Percentiles rank a stretch among this genome's conserved stretches.
phyloP scores from a whole-genome alignment of 148 eudicot genomes.

The Salicornia ramosissima region DNA sequence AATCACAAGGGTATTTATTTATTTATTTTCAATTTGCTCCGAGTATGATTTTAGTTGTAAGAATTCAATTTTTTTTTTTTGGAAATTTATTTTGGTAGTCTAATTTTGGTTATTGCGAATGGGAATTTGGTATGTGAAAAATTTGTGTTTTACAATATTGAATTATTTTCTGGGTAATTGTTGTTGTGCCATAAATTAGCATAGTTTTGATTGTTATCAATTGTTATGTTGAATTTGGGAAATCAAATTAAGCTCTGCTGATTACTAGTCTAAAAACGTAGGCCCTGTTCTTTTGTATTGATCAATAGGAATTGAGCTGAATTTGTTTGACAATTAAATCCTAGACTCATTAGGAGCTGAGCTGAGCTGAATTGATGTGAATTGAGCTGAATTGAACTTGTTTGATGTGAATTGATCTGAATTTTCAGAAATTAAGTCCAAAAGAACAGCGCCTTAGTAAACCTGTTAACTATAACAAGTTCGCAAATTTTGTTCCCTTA shows the following conservation, averaged over 20 bases:
- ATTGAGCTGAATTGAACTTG: too few relatives aligned
- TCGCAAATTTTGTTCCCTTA: not conserved
- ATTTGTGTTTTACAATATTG: too few relatives aligned
- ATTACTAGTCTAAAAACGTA: too few relatives aligned
- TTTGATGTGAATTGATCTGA: too few relatives aligned
- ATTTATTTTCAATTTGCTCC: not conserved
- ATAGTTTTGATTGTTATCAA: not conserved
- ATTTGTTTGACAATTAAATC: too few relatives aligned
- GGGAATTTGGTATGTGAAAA: not conserved
- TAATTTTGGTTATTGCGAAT: not conserved
- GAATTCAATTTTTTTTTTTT: not conserved
- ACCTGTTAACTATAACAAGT: not conserved
- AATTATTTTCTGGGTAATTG: not conserved
- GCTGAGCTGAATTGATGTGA: too few relatives aligned
- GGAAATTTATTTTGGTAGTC: not conserved
- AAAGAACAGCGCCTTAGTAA: too few relatives aligned
- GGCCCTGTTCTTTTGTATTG: too few relatives aligned
- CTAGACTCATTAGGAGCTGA: too few relatives aligned
- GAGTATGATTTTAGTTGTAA: too few relatives aligned
- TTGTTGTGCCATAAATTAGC: not conserved
- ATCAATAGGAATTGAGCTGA: too few relatives aligned
- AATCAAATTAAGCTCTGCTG: not conserved
- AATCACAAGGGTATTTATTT: constrained; percentile 64
- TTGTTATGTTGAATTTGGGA: not conserved
- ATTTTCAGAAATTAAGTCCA: too few relatives aligned